Conservation (phyloP, 768 basidiomycete species). For the Leccinum disarticulatum region DNA sequence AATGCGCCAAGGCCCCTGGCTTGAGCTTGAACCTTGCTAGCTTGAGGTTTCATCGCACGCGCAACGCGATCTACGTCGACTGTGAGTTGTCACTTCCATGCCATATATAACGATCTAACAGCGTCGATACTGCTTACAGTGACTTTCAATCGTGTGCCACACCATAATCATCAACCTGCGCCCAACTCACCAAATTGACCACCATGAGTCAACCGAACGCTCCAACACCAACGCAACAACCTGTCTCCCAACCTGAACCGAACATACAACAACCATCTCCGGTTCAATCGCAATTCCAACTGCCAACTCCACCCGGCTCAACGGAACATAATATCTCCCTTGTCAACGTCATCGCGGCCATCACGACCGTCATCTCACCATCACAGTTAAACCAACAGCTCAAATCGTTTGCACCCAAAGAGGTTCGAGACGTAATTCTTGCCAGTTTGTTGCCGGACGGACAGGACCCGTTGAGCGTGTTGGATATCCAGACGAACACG, state of each 20-base stretch:
- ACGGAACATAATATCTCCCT: slow-evolving; percentile 28
- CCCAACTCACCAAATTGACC: background rate
- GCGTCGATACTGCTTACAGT: background rate
- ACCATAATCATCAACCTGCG: background rate
- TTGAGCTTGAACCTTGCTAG: background rate
- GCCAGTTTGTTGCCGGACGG: slow-evolving; percentile 54
- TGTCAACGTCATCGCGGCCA: slow-evolving; percentile 43
- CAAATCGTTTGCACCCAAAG: slow-evolving; percentile 49
- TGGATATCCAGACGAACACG: slow-evolving; percentile 58
- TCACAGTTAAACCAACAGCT: slow-evolving; percentile 43
- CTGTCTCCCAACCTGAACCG: slow-evolving; percentile 15
- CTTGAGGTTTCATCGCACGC: background rate
- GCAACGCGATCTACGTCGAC: slow-evolving; percentile 4
- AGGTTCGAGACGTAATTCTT: slow-evolving; percentile 57
- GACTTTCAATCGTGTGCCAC: background rate
- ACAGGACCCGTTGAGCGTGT: slow-evolving; percentile 63
- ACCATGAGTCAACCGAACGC: slow-evolving; percentile 28
- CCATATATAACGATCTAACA: background rate
- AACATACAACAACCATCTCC: slow-evolving; percentile 18
- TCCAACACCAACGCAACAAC: slow-evolving; percentile 25
- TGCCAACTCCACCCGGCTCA: slow-evolving; percentile 2
- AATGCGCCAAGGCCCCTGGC: background rate
- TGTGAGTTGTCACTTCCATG: slow-evolving; percentile 6
- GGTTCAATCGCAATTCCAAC: slow-evolving; percentile 8
- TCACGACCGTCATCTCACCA: slow-evolving; percentile 43